phyloP scores from a whole-genome alignment of 129 eudicot genomes.

The Arctium minus region DNA sequence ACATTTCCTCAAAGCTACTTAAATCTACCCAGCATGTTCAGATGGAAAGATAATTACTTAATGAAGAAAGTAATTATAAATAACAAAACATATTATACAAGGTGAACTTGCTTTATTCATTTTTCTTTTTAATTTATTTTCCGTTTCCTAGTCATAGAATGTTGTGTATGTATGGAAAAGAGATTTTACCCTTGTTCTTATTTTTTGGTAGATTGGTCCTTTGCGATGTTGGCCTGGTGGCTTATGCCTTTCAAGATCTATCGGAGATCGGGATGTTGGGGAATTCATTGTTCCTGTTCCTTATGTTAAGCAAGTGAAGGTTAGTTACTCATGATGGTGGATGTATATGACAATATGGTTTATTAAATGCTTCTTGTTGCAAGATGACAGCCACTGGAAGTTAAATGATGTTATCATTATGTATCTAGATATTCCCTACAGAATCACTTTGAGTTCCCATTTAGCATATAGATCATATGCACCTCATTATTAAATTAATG shows the following conservation, averaged over 20 bases:
- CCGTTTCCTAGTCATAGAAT: not conserved
- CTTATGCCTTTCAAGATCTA: conserved; percentile 90
- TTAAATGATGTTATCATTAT: not conserved
- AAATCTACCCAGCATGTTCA: not conserved
- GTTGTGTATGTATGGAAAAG: not conserved
- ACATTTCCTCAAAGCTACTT: too few species aligned
- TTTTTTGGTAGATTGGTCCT: conserved; percentile 72
- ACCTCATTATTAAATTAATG: not conserved
- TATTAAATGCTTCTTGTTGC: not conserved
- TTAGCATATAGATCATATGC: not conserved
- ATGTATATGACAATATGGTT: not conserved
- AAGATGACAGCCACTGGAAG: not conserved
- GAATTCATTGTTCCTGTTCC: conserved; percentile 95
- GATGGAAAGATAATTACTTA: not conserved
- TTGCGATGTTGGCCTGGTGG: conserved; percentile 99
- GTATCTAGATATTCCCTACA: not conserved
- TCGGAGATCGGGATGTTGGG: conserved; percentile 96
- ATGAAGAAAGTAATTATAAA: not conserved
- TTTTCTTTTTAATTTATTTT: not conserved
- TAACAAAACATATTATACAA: not conserved
- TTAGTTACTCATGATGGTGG: conserved; percentile 32
- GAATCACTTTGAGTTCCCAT: not conserved
- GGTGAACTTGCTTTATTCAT: not conserved
- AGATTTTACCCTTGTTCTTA: not conserved
- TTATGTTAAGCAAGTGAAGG: conserved; percentile 93